phyloP scores from a whole-genome alignment of 2,329 filamentous ascomycete genomes.

The Curvularia verruculosa region DNA sequence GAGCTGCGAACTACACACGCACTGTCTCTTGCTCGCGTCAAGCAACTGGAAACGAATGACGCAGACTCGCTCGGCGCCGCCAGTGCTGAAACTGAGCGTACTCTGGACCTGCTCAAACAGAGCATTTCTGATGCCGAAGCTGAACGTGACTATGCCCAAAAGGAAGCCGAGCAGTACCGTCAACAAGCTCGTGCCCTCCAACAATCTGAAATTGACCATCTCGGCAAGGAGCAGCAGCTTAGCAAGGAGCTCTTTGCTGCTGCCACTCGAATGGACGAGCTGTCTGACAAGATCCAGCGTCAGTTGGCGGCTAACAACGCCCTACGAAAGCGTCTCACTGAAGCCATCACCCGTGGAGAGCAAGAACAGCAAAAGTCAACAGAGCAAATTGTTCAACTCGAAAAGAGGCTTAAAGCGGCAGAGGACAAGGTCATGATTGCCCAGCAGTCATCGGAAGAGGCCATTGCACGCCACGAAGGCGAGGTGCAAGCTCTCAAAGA shows the following conservation, averaged over 20 bases:
- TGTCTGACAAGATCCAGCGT: constrained; percentile 77
- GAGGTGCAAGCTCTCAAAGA: constrained; percentile 79
- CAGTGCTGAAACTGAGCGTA: constrained; percentile 61
- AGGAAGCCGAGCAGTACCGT: constrained; percentile 67
- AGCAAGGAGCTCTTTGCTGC: constrained; percentile 74
- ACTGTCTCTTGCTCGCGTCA: constrained; percentile 70
- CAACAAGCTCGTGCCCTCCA: constrained; percentile 66
- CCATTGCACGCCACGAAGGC: constrained; percentile 82
- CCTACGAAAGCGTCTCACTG: constrained; percentile 75
- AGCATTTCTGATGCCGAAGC: constrained; percentile 72
- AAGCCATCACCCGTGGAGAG: constrained; percentile 84
- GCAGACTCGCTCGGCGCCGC: constrained; percentile 49
- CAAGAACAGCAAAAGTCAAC: constrained; percentile 80
- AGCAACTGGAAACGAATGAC: constrained; percentile 63
- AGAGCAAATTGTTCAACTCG: constrained; percentile 80
- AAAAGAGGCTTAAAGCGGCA: constrained; percentile 77
- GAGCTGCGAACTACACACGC: constrained; percentile 76
- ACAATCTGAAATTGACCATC: constrained; percentile 60
- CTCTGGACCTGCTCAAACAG: constrained; percentile 69
- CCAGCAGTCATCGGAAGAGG: constrained; percentile 85
- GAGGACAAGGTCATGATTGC: constrained; percentile 85
- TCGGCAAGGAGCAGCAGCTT: constrained; percentile 67
- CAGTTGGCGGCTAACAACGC: constrained; percentile 80
- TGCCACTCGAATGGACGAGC: constrained; percentile 76
- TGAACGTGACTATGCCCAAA: constrained; percentile 73